These are phyloP conservation scores for Trichoderma koningiopsis DNA, from an alignment of 2,329 filamentous ascomycete genomes.

Conservation along the genomic window DNA sequence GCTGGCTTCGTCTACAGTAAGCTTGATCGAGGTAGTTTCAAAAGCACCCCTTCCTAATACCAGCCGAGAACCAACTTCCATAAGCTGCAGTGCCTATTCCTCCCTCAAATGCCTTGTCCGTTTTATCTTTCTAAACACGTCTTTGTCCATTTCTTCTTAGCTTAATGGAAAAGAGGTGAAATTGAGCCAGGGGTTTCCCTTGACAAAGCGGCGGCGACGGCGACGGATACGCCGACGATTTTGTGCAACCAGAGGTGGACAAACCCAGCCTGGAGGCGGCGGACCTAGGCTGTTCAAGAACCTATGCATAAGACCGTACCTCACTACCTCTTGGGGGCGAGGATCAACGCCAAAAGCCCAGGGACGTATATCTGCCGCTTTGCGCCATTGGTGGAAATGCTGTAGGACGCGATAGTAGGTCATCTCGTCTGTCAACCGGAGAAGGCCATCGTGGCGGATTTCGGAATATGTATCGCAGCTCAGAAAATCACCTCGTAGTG, in stretches of 20 bases:
- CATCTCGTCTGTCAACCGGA: background rate
- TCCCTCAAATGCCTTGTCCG: background rate
- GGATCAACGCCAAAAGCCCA: background rate
- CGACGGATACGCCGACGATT: background rate
- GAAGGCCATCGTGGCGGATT: background rate
- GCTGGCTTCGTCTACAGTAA: no score
- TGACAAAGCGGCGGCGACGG: background rate
- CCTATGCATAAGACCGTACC: background rate
- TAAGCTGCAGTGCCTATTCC: no score
- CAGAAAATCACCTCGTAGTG: background rate
- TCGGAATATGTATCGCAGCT: background rate
- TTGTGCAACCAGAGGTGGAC: background rate
- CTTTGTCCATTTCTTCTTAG: background rate
- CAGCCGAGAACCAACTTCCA: no score
- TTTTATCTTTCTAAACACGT: background rate
- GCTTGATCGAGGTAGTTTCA: no score
- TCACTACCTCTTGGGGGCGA: background rate
- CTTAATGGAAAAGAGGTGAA: background rate
- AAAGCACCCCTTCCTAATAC: no score
- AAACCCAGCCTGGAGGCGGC: background rate
- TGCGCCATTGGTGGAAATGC: background rate
- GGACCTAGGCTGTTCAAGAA: background rate
- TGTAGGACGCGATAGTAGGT: background rate
- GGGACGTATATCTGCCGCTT: background rate
- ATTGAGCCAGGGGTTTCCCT: no score